Evolutionary conservation across 2,329 filamentous ascomycete species (phyloP), one percentile per base, ranked within the genome.

Genomic region (Penicillium sp.): DNA sequence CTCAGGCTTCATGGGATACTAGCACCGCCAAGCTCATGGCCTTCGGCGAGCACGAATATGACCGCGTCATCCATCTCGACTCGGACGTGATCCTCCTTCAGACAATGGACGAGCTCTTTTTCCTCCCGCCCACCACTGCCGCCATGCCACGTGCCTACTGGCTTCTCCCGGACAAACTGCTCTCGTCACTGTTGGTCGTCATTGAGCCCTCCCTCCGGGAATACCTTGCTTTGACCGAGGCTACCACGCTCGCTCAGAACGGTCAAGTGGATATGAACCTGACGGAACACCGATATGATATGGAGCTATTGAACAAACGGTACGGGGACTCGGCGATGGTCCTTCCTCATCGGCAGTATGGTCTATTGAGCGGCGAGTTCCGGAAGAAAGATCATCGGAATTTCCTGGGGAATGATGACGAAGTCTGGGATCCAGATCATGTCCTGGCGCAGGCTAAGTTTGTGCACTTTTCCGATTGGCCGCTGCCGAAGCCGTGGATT

Each of bases 101-200:
- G 56, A 73, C 78, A 22, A 82, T 90, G 78, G 88, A 91, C 62
- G 87, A 90, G 52, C 78, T 90, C 0, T 91, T 91, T 72, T 80
- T 87, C 28, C 76, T 88, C 1, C 88, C 88, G 0, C 68, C 75
- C 1, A 79, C 81, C 1, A 76, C 81, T 1, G 80, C 88, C 4
- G 87, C 87, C 3, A 86, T 90, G 81, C 86, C 88, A 1, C 82
- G 85, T 31, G 88, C 88, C 9, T 90, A 90, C 69, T 90, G 88
- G 88, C 75, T 84, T 1, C 77, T 82, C 5, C 82, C 82, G 0
- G 74, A 78, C 0, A 77, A 78, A 59, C 77, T 79, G 2, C 76
- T 90, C 11, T 84, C 84, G 0, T 84, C 84, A 2, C 79, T 86
- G 40, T 66, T 89, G 38, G 80, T 88, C 68, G 80, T 89, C 4